These are phyloP conservation scores for Pisolithus microcarpus DNA, from an alignment of 768 basidiomycete species.

Conservation along the genomic window DNA sequence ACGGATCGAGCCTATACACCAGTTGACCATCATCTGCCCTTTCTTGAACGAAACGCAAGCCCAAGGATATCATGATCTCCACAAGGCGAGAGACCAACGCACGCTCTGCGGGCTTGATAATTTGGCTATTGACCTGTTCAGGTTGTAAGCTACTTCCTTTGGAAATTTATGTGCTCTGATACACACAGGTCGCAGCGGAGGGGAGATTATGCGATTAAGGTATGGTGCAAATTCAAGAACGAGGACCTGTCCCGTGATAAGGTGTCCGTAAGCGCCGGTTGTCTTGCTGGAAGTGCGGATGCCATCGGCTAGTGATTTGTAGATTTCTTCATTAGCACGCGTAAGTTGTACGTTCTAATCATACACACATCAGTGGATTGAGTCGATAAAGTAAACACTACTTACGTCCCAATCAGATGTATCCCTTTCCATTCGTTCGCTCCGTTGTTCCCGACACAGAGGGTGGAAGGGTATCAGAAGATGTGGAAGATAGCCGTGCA, in stretches of 20 bases:
- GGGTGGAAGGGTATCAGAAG: slow-evolving; percentile 83
- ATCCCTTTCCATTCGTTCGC: slow-evolving; percentile 70
- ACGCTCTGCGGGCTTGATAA: slow-evolving; percentile 79
- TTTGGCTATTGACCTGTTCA: slow-evolving; percentile 82
- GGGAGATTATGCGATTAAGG: slow-evolving; percentile 92
- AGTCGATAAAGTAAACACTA: background rate
- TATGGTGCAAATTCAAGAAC: slow-evolving; percentile 81
- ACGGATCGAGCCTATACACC: slow-evolving; percentile 93
- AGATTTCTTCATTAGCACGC: slow-evolving; percentile 77
- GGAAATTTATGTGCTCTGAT: background rate
- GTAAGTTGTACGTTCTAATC: slow-evolving; percentile 60
- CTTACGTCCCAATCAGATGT: slow-evolving; percentile 91
- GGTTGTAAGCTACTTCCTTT: background rate
- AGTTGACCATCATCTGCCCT: slow-evolving; percentile 86
- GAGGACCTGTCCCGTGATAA: slow-evolving; percentile 56
- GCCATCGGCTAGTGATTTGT: slow-evolving; percentile 60
- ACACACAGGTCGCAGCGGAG: slow-evolving; percentile 85
- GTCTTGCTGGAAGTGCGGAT: slow-evolving; percentile 52
- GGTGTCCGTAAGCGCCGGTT: slow-evolving; percentile 58
- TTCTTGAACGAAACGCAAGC: slow-evolving; percentile 84
- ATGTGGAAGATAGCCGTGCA: slow-evolving; percentile 80
- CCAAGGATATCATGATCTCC: slow-evolving; percentile 79
- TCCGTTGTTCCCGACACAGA: slow-evolving; percentile 74
- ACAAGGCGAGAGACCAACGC: slow-evolving; percentile 70
- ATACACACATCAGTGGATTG: slow-evolving; percentile 3